Percentiles rank a stretch among this genome's conserved stretches.
phyloP scores from a whole-genome alignment of 768 basidiomycete genomes.

The Lentinula guzmanii region DNA sequence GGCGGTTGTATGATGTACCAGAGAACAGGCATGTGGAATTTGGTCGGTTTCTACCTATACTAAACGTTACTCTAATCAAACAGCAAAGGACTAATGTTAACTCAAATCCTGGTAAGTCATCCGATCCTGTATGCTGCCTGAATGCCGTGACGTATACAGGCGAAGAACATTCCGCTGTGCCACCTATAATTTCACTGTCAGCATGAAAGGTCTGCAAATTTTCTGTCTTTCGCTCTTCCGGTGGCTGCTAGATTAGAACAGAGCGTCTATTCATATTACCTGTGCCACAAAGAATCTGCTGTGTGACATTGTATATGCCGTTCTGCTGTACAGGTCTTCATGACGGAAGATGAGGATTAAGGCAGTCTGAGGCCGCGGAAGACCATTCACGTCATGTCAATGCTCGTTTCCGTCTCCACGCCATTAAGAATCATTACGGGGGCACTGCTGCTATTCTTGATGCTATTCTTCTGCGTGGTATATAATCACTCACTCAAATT shows the following conservation, averaged over 20 bases:
- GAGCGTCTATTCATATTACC: no score
- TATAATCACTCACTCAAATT: not conserved
- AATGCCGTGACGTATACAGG: not conserved
- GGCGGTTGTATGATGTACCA: not conserved
- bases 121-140: not conserved
- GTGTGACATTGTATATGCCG: not conserved
- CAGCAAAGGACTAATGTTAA: not conserved
- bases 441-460: slow-evolving; percentile 6
- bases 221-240: not conserved
- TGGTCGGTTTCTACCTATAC: not conserved
- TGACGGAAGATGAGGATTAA: not conserved
- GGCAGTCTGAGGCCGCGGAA: slow-evolving; percentile 1
- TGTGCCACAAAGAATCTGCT: not conserved
- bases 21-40: not conserved
- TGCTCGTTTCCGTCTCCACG: slow-evolving; percentile 5
- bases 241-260: not conserved
- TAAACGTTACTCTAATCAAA: not conserved
- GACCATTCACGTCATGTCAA: slow-evolving; percentile 6
- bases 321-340: not conserved
- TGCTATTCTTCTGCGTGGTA: slow-evolving; percentile 9
- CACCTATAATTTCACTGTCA: not conserved
- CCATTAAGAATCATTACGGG: slow-evolving; percentile 2
- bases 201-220: not conserved
- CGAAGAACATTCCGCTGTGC: not conserved
- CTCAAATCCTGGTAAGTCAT: not conserved